phyloP scores from a whole-genome alignment of 2,329 filamentous ascomycete genomes.

The Cryphonectria naterciae region DNA sequence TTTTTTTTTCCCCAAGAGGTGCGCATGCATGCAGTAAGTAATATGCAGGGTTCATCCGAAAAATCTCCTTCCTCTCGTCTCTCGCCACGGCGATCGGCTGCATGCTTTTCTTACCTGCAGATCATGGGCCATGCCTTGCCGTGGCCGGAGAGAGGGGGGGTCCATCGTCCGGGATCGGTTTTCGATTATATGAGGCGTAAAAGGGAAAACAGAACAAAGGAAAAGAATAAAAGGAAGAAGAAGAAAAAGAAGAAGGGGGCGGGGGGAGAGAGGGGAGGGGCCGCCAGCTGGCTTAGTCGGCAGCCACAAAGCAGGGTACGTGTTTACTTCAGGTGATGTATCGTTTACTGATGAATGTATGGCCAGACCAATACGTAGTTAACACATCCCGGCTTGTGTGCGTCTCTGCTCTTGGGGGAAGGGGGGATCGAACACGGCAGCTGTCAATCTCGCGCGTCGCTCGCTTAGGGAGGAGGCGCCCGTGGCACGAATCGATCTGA shows the following conservation, averaged over 20 bases:
- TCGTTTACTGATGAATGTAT: neutral
- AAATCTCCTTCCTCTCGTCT: neutral
- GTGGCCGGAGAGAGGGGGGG: neutral
- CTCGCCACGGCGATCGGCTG: neutral
- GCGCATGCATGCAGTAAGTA: neutral
- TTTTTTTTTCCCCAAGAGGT: neutral
- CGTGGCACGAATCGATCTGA: slow-evolving; percentile 10
- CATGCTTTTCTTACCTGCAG: neutral
- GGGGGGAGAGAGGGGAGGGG: too few species aligned
- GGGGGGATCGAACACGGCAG: slow-evolving; percentile 3
- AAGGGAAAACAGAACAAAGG: neutral
- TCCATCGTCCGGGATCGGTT: neutral
- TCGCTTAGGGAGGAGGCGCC: slow-evolving; percentile 7
- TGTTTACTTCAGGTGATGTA: too few species aligned
- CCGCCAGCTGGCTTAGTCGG: neutral
- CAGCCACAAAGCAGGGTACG: too few species aligned
- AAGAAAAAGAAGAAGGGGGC: neutral
- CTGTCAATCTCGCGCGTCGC: slow-evolving; percentile 14
- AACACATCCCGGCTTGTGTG: neutral
- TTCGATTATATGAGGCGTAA: neutral
- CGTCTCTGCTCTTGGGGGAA: neutral
- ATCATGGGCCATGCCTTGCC: neutral
- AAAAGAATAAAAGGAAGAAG: neutral
- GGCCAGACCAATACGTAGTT: neutral
- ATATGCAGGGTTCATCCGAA: slow-evolving; percentile 8